phyloP scores from a whole-genome alignment of 1,284 basidiomycete species.

The Irpex sp. region DNA sequence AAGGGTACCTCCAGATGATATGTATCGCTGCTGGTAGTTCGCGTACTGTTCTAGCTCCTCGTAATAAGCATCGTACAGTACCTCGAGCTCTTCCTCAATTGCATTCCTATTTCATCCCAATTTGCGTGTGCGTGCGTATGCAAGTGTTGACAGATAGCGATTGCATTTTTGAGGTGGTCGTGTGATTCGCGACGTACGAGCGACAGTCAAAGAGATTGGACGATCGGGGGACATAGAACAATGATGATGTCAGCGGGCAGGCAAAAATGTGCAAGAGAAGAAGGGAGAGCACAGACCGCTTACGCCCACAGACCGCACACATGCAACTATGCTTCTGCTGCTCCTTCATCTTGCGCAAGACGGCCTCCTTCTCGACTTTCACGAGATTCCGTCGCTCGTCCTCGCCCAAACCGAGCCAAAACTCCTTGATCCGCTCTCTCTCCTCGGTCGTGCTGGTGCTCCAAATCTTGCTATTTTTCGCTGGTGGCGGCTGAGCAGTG shows the following conservation, averaged over 20 bases:
- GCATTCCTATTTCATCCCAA: constrained; percentile 61
- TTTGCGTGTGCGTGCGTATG: neutral
- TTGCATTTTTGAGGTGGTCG: neutral
- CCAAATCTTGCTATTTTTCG: constrained; percentile 75
- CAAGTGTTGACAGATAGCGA: constrained; percentile 2
- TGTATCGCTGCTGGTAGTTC: constrained; percentile 93
- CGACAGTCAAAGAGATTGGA: constrained; percentile 16
- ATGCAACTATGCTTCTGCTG: constrained; percentile 95
- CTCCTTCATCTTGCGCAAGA: constrained; percentile 98
- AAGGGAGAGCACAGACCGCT: constrained; percentile 66
- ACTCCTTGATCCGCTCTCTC: constrained; percentile 94
- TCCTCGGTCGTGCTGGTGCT: constrained; percentile 89
- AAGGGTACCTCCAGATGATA: constrained; percentile 79
- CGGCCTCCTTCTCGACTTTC: constrained; percentile 96
- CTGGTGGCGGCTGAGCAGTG: constrained; percentile 26
- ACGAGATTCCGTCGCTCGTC: constrained; percentile 88
- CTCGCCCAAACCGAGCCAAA: constrained; percentile 91
- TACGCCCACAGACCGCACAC: constrained; percentile 96
- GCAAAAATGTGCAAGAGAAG: constrained; percentile 29
- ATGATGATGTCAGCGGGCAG: constrained; percentile 22
- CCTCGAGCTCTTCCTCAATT: constrained; percentile 98
- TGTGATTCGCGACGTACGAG: constrained; percentile 9
- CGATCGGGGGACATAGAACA: constrained; percentile 16
- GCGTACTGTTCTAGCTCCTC: constrained; percentile 99
- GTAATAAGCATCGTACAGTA: constrained; percentile 99